These are phyloP conservation scores for Phallus indusiatus DNA, from an alignment of 768 basidiomycete genomes.

Conservation along the genomic window DNA sequence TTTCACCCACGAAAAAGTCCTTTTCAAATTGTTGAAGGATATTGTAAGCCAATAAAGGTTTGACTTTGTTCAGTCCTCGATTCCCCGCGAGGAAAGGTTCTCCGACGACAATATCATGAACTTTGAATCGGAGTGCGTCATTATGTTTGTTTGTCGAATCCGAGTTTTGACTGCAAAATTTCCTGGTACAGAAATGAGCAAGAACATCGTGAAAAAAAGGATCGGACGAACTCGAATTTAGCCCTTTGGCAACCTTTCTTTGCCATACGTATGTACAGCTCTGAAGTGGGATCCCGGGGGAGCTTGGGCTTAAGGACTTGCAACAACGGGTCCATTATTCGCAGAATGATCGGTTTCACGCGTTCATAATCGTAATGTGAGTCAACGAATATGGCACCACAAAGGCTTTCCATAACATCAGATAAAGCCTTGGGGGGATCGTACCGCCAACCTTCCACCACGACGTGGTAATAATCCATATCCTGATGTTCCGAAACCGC, in stretches of 20 bases:
- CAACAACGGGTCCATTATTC: conserved; percentile 60
- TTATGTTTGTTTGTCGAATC: conserved; percentile 28
- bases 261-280: conserved; percentile 59
- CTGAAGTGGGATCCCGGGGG: conserved; percentile 62
- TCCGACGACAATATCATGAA: conserved; percentile 47
- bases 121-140: conserved; percentile 46
- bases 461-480: conserved; percentile 49
- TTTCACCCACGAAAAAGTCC: conserved; percentile 31
- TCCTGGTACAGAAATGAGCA: neutral
- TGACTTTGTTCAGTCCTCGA: conserved; percentile 39
- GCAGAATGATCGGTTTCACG: conserved; percentile 48
- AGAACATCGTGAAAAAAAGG: neutral
- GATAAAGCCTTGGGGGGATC: conserved; percentile 81
- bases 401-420: conserved; percentile 76
- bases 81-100: conserved; percentile 56
- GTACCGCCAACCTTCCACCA: conserved; percentile 66
- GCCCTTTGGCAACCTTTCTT: conserved; percentile 45
- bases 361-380: conserved; percentile 65
- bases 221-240: conserved; percentile 33
- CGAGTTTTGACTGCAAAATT: conserved; percentile 28
- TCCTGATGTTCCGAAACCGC: conserved; percentile 52
- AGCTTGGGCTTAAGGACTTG: conserved; percentile 47
- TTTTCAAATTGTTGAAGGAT: conserved; percentile 48
- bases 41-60: conserved; percentile 56
- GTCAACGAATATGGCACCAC: conserved; percentile 81